These are phyloP conservation scores for Trichoderma gracile DNA, from an alignment of 2,329 filamentous ascomycete genomes.

Conservation along the genomic window DNA sequence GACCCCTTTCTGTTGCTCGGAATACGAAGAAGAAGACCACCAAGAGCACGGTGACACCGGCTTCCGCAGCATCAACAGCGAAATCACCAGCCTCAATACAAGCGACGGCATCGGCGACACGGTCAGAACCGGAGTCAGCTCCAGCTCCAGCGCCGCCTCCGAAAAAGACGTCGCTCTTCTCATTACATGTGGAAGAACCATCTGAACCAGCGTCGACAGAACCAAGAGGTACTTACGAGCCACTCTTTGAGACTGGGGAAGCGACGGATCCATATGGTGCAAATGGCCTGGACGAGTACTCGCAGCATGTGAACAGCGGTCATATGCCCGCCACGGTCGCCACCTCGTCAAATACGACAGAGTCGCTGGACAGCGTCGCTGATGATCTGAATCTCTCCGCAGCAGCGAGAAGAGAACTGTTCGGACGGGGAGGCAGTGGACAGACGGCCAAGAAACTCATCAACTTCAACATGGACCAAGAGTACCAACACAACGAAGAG, in stretches of 20 bases:
- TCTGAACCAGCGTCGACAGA: constrained; percentile 31
- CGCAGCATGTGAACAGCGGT: constrained; percentile 35
- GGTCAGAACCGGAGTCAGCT: constrained; percentile 28
- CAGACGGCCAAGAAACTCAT: constrained; percentile 60
- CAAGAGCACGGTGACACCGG: constrained; percentile 31
- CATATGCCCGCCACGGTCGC: constrained; percentile 33
- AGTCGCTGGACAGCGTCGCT: constrained; percentile 70
- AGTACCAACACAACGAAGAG: constrained; percentile 83
- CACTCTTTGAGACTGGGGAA: constrained; percentile 48
- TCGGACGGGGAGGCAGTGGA: constrained; percentile 64
- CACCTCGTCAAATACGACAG: constrained; percentile 36
- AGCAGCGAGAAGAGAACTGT: constrained; percentile 76
- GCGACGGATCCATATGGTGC: not conserved
- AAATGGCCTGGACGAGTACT: constrained; percentile 39
- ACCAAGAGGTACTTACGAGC: constrained; percentile 48
- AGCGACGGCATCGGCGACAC: constrained; percentile 20
- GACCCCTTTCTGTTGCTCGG: constrained; percentile 79
- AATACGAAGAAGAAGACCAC: constrained; percentile 65
- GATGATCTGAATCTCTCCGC: constrained; percentile 76
- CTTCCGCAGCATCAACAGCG: constrained; percentile 19
- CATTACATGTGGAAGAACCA: constrained; percentile 52
- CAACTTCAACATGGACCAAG: constrained; percentile 84
- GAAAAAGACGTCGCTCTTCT: constrained; percentile 69
- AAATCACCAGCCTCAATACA: constrained; percentile 6
- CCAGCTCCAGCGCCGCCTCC: constrained; percentile 34